Evolutionary conservation across 352 stramenopile species (phyloP).

Genomic region (Globisporangium echinulatum): DNA sequence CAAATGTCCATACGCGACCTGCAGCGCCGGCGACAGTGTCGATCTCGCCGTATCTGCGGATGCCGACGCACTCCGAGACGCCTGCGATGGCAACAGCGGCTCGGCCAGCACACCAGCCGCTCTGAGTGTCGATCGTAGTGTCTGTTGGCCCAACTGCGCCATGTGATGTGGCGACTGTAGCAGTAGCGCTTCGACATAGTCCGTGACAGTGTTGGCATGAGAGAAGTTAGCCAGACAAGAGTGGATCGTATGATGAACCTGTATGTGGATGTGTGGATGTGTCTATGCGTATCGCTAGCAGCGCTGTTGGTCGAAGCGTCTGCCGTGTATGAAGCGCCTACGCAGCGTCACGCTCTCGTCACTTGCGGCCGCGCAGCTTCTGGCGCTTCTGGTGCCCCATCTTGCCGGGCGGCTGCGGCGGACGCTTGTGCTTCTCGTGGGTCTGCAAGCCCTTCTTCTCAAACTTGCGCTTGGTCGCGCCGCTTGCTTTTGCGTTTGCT

Average conservation of each 20-base stretch:
- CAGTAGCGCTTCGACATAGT: too few relatives aligned
- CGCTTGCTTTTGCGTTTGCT: constrained; percentile 1
- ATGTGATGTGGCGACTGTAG: too few relatives aligned
- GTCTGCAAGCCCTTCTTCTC: constrained; percentile 18
- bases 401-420: constrained; percentile 13
- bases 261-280: too few relatives aligned
- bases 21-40: constrained; percentile 3
- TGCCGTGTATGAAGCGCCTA: too few relatives aligned
- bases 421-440: constrained; percentile 17
- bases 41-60: constrained; percentile 30
- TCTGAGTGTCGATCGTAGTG: not conserved
- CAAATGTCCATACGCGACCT: not conserved
- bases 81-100: too few relatives aligned
- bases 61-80: not conserved
- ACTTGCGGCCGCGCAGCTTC: constrained; percentile 14
- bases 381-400: constrained; percentile 21
- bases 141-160: not conserved
- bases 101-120: too few relatives aligned
- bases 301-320: too few relatives aligned
- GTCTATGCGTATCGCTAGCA: too few relatives aligned
- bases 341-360: not conserved
- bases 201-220: too few relatives aligned
- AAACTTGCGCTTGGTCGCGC: constrained; percentile 2
- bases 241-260: too few relatives aligned
- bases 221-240: too few relatives aligned